Evolutionary conservation across 192 early-diverging fungal species (phyloP).

Genomic region (Backusella mclennaniae): DNA sequence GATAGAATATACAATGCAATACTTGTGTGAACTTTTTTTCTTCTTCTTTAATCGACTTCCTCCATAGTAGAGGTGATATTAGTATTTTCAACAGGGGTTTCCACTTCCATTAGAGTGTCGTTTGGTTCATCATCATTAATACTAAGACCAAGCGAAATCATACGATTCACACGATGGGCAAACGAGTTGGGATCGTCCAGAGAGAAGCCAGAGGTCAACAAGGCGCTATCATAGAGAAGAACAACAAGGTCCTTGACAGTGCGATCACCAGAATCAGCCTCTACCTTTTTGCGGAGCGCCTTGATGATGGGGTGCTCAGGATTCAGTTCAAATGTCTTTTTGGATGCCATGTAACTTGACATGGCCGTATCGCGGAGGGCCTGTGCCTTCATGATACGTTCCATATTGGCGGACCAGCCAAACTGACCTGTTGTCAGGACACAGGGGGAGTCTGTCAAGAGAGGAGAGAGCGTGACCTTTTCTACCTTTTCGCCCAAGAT

Average conservation of each 20-base stretch:
- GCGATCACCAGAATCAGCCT: constrained; percentile 89
- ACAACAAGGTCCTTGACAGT: constrained; percentile 96
- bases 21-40: neutral
- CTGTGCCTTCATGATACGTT: constrained; percentile 99
- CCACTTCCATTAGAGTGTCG: neutral
- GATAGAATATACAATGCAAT: neutral
- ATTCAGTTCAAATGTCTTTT: constrained; percentile 99
- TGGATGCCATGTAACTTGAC: constrained; percentile 98
- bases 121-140: constrained; percentile 70
- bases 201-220: constrained; percentile 95
- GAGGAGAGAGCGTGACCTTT: constrained; percentile 80
- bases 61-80: neutral
- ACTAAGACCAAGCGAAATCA: constrained; percentile 97
- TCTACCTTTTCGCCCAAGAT: constrained; percentile 99
- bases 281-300: constrained; percentile 89
- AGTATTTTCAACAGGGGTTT: neutral
- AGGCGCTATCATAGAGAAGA: constrained; percentile 92
- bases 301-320: constrained; percentile 92
- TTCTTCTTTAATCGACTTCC: neutral
- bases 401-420: constrained; percentile 99
- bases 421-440: constrained; percentile 98
- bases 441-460: constrained; percentile 96
- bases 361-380: constrained; percentile 97
- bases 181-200: constrained; percentile 95
- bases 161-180: constrained; percentile 93